Base-by-base conservation (phyloP, 164 flowering plant genomes). In the Aristolochia fimbriata region DNA sequence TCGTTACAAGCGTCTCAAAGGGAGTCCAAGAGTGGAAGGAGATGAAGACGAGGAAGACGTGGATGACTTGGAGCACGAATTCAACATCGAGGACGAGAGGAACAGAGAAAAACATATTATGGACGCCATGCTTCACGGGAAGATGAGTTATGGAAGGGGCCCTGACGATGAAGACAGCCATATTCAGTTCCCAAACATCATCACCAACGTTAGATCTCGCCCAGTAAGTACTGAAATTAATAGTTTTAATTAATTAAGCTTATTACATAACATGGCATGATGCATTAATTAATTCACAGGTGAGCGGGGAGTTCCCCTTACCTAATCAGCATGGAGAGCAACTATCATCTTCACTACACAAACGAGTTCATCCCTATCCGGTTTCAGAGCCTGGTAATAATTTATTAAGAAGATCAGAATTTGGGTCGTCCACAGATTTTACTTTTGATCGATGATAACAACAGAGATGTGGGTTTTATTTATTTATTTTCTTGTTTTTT, bases 91-190 rank as follows among this genome's bases (percentile, higher is more conserved):
- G 6, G 84, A 91, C 60, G 85, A 83, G 20, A 71, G 70, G 14
- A 77, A 78, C 64, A 84, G 74, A 74, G 78, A 81, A 52, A 77
- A 66, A 47, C 77, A 87, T 58, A 52, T 81, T 47, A 80, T 78
- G 16, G 98, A 92, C 64, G 90, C 90, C 0, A 72, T 92, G 91
- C 98, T 92, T 65, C 83, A 89, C 70, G 96, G 94, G 24, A 92
- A 89, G 78, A 87, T 89, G 98, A 87, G 87, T 68, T 89, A 84
- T 58, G 98, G 98, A 27, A 78, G 96, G 70, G 98, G 96, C 50
- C 86, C 72, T 3, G 96, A 87, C 46, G 93, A 89, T 2, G 87
- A 87, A 7, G 45, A 17, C 1, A 77, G 68, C 60, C n/a, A 76
- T n/a, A n/a, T n/a, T 12, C 94, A 82, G 14, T 70, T 84, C 65